These are phyloP conservation scores for Calvatia gigantea DNA, from an alignment of 768 basidiomycete species.

Conservation along the genomic window DNA sequence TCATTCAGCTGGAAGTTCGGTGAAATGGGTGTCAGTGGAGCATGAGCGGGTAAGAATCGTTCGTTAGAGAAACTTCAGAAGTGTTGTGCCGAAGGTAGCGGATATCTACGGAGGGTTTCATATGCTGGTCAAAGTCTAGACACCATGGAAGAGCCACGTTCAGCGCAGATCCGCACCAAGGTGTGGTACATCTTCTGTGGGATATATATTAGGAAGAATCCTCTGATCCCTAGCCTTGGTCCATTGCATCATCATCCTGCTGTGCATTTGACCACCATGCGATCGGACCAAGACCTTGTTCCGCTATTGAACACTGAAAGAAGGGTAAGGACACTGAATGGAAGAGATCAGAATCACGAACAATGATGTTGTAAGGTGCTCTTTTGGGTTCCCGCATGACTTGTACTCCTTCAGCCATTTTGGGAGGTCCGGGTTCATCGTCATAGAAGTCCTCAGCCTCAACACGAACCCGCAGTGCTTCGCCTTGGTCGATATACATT, in stretches of 20 bases:
- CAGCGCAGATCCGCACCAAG: background rate
- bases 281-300: slow-evolving; percentile 76
- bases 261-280: slow-evolving; percentile 68
- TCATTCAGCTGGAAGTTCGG: background rate
- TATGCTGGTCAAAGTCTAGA: background rate
- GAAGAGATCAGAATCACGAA: slow-evolving; percentile 29
- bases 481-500: slow-evolving; percentile 80
- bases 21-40: background rate
- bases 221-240: slow-evolving; percentile 30
- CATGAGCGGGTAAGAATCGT: background rate
- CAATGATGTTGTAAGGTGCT: slow-evolving; percentile 70
- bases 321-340: background rate
- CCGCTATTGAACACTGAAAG: slow-evolving; percentile 71
- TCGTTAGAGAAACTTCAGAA: background rate
- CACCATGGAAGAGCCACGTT: background rate
- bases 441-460: slow-evolving; percentile 84
- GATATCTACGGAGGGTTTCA: background rate
- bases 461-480: slow-evolving; percentile 73
- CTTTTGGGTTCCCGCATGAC: slow-evolving; percentile 42
- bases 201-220: background rate
- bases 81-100: background rate
- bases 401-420: slow-evolving; percentile 66
- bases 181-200: background rate
- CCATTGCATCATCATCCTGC: slow-evolving; percentile 39
- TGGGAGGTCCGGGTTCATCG: slow-evolving; percentile 82